These are phyloP conservation scores for Xylaria sp. DNA, from an alignment of 2,329 filamentous ascomycete species.

Conservation along the genomic window DNA sequence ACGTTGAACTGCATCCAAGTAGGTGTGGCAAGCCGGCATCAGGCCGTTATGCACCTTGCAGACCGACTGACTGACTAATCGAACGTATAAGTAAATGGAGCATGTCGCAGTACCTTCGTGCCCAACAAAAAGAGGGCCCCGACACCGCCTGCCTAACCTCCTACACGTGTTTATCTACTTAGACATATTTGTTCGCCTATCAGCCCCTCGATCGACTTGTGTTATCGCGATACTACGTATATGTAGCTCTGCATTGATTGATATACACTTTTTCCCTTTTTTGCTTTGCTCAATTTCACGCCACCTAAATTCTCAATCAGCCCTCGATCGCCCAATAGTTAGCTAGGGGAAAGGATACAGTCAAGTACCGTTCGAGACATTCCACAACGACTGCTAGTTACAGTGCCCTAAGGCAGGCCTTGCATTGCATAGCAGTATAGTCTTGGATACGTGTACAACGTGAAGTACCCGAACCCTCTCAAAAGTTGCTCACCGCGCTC, in stretches of 20 bases:
- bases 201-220: background rate
- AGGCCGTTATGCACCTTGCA: constrained; percentile 19
- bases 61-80: background rate
- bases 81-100: background rate
- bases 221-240: no score
- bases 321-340: constrained; percentile 13
- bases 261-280: background rate
- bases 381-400: background rate
- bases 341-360: constrained; percentile 17
- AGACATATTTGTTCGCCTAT: background rate
- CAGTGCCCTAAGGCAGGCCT: constrained; percentile 25
- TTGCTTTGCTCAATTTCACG: constrained; percentile 1
- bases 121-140: constrained; percentile 24
- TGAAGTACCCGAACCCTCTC: constrained; percentile 28
- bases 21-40: constrained; percentile 14
- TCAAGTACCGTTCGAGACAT: constrained; percentile 16
- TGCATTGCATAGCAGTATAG: constrained; percentile 33
- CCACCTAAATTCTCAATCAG: background rate
- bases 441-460: constrained; percentile 33
- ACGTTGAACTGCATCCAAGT: constrained; percentile 8
- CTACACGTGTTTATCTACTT: background rate
- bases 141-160: constrained; percentile 24
- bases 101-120: constrained; percentile 22
- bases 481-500: constrained; percentile 29
- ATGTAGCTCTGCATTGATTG: background rate